Base-by-base conservation (phyloP, 164 flowering plant species). In the Akebia trifoliata region DNA sequence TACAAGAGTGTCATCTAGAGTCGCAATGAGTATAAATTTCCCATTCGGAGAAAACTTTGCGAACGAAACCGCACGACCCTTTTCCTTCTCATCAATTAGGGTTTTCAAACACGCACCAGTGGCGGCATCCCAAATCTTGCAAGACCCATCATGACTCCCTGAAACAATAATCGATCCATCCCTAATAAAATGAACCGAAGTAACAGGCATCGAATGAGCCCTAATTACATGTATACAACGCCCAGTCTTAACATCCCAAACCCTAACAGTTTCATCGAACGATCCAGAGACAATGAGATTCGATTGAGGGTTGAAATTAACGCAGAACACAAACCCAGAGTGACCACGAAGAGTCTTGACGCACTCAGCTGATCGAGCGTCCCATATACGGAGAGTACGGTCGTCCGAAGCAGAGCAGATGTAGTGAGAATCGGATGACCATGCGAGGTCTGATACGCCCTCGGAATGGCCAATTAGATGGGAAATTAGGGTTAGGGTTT, bases 321-420 rank as follows among this genome's bases (percentile, higher is more conserved):
- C 96, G 68, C 93, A 94, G 81, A 94, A 93, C 8, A 93, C 99
- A 57, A 61, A 69, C 50, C 72, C 63, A 31, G 93, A 51, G 73
- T 93, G 99, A 39, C 99, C 97, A 2, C 72, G 74, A 25, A 93
- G 82, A 62, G 80, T 82, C 34, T 59, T 90, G 37, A 94, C 80
- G 78, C 80, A 83, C 8, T 79, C 90, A 53, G 68, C 67, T 50
- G 83, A 44, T 36, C 70, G 90, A 1, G 90, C 86, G 65, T 81
- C 90, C 99, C 97, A 93, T 62, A 93, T 93, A 49, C 92, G 88
- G 65, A 90, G 75, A 12, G 96, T 79, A 21, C 72, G 71, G 60
- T 93, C 97, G 57, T 93, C 97, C 65, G 97, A 94, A 52, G 97
- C 95, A 43, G 99, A 94, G 74, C 90, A 83, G 67, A 90, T 73